Percentiles rank a stretch among this genome's conserved stretches.
Conservation (phyloP, 2,329 filamentous ascomycete species). For the Fusarium sp. region DNA sequence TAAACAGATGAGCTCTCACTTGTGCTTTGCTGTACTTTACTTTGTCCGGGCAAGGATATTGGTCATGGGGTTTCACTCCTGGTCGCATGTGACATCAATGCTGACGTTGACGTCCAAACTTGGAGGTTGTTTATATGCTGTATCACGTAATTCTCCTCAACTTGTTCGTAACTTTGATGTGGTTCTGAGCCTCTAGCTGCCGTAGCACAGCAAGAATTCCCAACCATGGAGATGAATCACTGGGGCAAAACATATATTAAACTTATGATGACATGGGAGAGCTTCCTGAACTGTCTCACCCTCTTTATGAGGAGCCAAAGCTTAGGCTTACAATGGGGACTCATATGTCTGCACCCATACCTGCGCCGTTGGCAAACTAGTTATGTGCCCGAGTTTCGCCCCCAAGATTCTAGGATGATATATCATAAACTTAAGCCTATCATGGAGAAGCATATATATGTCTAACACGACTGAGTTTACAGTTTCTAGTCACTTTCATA, state of each 20-base stretch:
- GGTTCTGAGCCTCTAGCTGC: neutral
- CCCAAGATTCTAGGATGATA: conserved; percentile 19
- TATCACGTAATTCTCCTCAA: conserved; percentile 12
- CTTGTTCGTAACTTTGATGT: neutral
- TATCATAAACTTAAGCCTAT: neutral
- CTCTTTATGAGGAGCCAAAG: neutral
- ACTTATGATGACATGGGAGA: neutral
- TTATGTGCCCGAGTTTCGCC: neutral
- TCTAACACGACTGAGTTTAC: too few species aligned
- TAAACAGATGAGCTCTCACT: neutral
- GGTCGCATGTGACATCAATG: conserved; percentile 20
- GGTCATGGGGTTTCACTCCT: conserved; percentile 6
- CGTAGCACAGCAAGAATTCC: neutral
- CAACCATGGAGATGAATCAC: neutral
- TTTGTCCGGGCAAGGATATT: neutral
- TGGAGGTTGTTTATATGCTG: neutral
- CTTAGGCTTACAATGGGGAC: neutral
- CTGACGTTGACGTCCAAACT: conserved; percentile 13
- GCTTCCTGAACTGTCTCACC: neutral
- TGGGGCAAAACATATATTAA: neutral
- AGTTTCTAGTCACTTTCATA: neutral
- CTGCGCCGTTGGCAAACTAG: neutral
- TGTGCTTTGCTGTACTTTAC: neutral
- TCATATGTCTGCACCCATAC: neutral
- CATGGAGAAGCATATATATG: neutral